phyloP scores from a whole-genome alignment of 371 early-diverging fungal species.

The Globomyces sp. region DNA sequence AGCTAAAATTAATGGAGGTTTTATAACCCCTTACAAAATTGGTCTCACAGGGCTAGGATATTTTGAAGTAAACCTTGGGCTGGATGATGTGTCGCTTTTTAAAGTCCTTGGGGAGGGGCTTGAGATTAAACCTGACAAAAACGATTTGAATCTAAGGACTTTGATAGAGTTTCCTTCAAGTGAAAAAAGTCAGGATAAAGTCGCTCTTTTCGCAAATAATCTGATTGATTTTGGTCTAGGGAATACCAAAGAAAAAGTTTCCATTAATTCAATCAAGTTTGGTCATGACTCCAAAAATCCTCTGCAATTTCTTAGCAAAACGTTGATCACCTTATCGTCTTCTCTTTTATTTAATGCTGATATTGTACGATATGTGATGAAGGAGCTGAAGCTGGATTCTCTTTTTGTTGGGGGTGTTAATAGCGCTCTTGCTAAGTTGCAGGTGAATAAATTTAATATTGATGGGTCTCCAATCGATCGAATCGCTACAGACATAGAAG shows the following conservation, averaged over 20 bases:
- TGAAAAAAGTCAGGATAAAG: constrained; percentile 14
- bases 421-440: background rate
- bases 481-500: constrained; percentile 1
- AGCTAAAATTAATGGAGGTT: background rate
- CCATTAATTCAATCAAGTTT: background rate
- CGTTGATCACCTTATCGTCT: background rate
- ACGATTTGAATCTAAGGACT: background rate
- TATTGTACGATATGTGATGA: background rate
- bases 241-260: constrained; percentile 11
- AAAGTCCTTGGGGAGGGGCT: background rate
- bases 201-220: background rate
- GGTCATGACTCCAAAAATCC: background rate
- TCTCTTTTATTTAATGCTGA: background rate
- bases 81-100: constrained; percentile 9
- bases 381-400: background rate
- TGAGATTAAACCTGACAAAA: background rate
- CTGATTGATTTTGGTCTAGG: background rate
- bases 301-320: background rate
- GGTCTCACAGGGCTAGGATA: constrained; percentile 17
- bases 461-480: background rate
- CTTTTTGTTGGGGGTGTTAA: background rate
- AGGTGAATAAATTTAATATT: background rate
- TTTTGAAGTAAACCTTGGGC: constrained; percentile 10
- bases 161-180: constrained; percentile 11
- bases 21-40: constrained; percentile 1